Evolutionary conservation across 176 grass and related monocot species (phyloP), one percentile per base, ranked within the genome.

Genomic region (Avena atlantica): DNA sequence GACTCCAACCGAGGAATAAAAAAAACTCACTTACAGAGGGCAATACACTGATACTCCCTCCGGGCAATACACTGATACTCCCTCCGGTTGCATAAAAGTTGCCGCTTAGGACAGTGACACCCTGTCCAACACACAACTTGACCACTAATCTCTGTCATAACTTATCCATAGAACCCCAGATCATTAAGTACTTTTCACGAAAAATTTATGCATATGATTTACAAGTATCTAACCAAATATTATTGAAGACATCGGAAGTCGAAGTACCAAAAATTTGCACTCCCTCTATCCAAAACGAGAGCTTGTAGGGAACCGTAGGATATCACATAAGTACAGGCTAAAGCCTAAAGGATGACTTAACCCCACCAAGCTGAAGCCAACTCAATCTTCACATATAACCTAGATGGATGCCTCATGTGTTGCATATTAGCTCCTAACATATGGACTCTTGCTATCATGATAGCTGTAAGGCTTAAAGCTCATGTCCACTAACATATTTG

Each of bases 141-240:
- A 49, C 44, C 44, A 49, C 44, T 74, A 49, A 49, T 49, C 12
- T 49, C 70, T 74, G 12, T 24, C 42, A 6, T 21, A 74, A 24
- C 37, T 24, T 74, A 48, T 74, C 62, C 62, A 14, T 73, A 48
- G 40, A 73, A 48, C 20, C 69, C 42, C 70, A 73, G 47, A 73
- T 23, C n/a, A 23, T 73, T 23, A 73, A 73, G 44, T 48, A 73
- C 70, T 14, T 48, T 23, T 73, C 24, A 73, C 47, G 69, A 47
- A 3, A 72, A 72, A 45, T 12, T 34, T 21, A 36, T 34, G 20
- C 9, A 42, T 42, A 72, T 45, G 69, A 45, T 72, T 70, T 72
- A 44, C 40, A 72, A 47, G 19, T 72, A 72, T 72, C 69, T 12
- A 72, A 72, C 19, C 19, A 71, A 45, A 44, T 45, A 72, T 72